Base-by-base conservation (phyloP, 2,329 filamentous ascomycete species). In the Thelonectria rubi region DNA sequence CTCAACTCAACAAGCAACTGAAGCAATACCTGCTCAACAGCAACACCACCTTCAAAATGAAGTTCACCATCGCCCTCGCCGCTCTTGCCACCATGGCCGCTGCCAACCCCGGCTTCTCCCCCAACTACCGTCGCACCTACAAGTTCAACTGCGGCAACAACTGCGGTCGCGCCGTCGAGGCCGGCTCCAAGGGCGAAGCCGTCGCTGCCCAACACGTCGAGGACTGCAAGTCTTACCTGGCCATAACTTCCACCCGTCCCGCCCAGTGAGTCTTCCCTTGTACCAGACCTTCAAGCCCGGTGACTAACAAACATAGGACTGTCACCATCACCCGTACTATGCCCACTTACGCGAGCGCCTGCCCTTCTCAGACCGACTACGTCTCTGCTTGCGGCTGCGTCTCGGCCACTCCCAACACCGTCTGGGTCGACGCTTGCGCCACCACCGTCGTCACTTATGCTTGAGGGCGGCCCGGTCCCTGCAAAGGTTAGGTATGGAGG, bases 21-120 rank as follows among this genome's bases (percentile, higher is more conserved):
- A 15, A 50, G 21, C 30, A 26, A 26, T 11, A 11, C 24, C 3
- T 15, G 26, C 5, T 20, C 12, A 51, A 24, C 8, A 39, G 3
- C 32, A 18, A 26, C 24, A 39, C 9, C 18, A 50, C 14, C 17
- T 39, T 18, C 18, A 43, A 45, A 20, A 54, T 54, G 26, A 54
- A 45, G 50, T 34, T 53, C 39, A 43, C 50, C 21, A 42, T 53
- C 7, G 18, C 48, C 32, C 48, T 51, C 11, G 17, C 48, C 12
- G 18, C 30, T 37, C 30, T 51, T 11, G 32, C 32, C 5, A 17
- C 48, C 32, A 2, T 24, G 3, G 48, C 48, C 30, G 32, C 6
- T 21, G 48, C 48, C 32, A 15, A 30, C 5, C 48, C 47, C 26
- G 18, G 26, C 12, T 18, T 18, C 47, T 34, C 30, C 7, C 48